Conservation (phyloP, 805 yeast species). For the Naumovozyma baii region DNA sequence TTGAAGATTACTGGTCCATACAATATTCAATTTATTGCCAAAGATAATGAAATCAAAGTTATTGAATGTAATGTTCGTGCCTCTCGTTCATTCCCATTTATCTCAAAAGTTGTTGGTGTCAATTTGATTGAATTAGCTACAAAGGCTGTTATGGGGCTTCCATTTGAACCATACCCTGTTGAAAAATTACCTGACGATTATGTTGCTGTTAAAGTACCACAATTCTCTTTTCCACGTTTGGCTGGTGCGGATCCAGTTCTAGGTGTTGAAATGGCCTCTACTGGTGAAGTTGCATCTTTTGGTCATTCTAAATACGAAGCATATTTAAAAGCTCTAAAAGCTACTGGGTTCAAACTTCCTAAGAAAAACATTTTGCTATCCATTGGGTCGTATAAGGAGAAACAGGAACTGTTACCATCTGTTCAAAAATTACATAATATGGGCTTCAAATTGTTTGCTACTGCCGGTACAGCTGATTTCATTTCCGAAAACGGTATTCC, state of each 20-base stretch:
- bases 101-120: constrained; percentile 93
- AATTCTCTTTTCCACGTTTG: constrained; percentile 91
- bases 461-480: constrained; percentile 98
- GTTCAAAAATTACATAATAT: constrained; percentile 69
- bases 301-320: constrained; percentile 97
- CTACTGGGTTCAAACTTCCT: constrained; percentile 93
- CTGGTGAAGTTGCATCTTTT: constrained; percentile 97
- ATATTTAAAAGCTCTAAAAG: constrained; percentile 83
- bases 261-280: constrained; percentile 98
- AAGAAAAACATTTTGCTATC: constrained; percentile 89
- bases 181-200: constrained; percentile 84
- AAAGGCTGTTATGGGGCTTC: constrained; percentile 83
- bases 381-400: constrained; percentile 94
- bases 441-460: constrained; percentile 89
- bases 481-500: constrained; percentile 90
- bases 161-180: constrained; percentile 83
- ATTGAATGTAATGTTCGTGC: constrained; percentile 98
- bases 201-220: constrained; percentile 95
- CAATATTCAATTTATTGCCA: constrained; percentile 93
- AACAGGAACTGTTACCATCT: constrained; percentile 83
- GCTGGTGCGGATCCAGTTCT: constrained; percentile 97
- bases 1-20: constrained; percentile 94
- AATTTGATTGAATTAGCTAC: constrained; percentile 97
- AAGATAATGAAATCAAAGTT: constrained; percentile 91
- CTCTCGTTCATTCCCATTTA: constrained; percentile 98